phyloP scores from a whole-genome alignment of 2,329 filamentous ascomycete genomes.

The Fusarium sp. region DNA sequence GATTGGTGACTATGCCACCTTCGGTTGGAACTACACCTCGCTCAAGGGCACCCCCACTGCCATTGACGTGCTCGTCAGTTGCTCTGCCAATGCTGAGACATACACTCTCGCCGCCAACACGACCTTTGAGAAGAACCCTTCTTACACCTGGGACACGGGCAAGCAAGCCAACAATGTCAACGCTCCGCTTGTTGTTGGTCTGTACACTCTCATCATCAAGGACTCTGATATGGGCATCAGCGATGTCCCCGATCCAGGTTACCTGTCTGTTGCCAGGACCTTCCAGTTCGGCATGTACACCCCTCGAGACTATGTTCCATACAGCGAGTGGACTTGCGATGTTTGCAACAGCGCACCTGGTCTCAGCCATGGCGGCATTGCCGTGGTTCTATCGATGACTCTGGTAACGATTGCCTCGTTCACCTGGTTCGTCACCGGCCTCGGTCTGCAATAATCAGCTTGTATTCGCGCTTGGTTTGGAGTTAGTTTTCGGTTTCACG shows the following conservation, averaged over 20 bases:
- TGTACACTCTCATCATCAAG: conserved; percentile 72
- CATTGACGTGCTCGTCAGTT: conserved; percentile 69
- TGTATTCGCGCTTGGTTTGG: conserved; percentile 16
- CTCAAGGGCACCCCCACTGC: conserved; percentile 69
- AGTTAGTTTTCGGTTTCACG: conserved; percentile 26
- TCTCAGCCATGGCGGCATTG: conserved; percentile 60
- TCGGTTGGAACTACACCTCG: conserved; percentile 75
- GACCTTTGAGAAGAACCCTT: conserved; percentile 63
- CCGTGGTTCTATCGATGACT: conserved; percentile 66
- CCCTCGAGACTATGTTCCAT: conserved; percentile 61
- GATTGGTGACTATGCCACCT: conserved; percentile 70
- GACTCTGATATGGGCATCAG: conserved; percentile 66
- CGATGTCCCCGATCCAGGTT: conserved; percentile 65
- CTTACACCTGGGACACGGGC: conserved; percentile 70
- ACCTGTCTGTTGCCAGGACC: conserved; percentile 60
- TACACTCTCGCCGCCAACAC: conserved; percentile 75
- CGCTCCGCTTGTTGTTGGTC: conserved; percentile 62
- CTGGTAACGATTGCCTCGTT: conserved; percentile 69
- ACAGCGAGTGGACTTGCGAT: conserved; percentile 65
- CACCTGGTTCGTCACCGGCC: conserved; percentile 72
- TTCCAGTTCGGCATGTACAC: conserved; percentile 71
- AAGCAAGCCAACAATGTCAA: conserved; percentile 59
- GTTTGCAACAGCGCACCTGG: conserved; percentile 67
- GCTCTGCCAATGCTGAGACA: conserved; percentile 62
- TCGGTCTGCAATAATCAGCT: conserved; percentile 50